Base-by-base conservation (phyloP, 805 yeast genomes). In the Jamesozyma spencerorum region DNA sequence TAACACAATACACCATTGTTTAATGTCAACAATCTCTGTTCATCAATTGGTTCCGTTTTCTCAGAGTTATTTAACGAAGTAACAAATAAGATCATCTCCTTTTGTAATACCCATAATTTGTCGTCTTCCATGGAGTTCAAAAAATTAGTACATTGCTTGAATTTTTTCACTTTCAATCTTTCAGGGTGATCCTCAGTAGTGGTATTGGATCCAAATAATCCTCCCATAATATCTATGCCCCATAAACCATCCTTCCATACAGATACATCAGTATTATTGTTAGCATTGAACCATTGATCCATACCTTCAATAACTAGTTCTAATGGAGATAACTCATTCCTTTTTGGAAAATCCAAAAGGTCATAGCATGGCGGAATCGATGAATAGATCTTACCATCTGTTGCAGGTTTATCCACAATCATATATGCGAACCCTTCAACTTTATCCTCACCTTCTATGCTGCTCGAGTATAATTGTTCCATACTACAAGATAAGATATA, bases 1-100 rank as follows among this genome's bases (percentile, higher is more conserved):
- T 57, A 60, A 47, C 63, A 59, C 11, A 59, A 39, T 19, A 60
- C 34, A 0, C 65, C 65, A 38, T 60, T 60, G 39, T 53, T 57
- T 18, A 59, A 46, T 22, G 57, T 58, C 5, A 56, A 26, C 24
- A 60, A 41, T 37, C 59, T 51, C 38, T 55, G 60, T 14, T 59
- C 62, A 10, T 33, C 37, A n/a, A 52, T 31, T 26, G 41, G 46
- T 10, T 31, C 20, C 4, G 42, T 38, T 12, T 32, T 46, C 20
- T 44, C 40, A 12, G 60, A 50, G 18, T 42, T 45, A 18, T 46
- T 38, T 24, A 57, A 27, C 12, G 49, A 44, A 8, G 32, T 31
- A 17, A 50, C 18, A 36, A 55, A 47, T 13, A 42, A 39, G 8
- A 47, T 24, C n/a, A 58, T 33, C 31, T 57, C 58, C 18, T 41